Evolutionary conservation across 2,329 filamentous ascomycete species (phyloP), one percentile per base, ranked within the genome.

Genomic region (Microsporum audouinii): DNA sequence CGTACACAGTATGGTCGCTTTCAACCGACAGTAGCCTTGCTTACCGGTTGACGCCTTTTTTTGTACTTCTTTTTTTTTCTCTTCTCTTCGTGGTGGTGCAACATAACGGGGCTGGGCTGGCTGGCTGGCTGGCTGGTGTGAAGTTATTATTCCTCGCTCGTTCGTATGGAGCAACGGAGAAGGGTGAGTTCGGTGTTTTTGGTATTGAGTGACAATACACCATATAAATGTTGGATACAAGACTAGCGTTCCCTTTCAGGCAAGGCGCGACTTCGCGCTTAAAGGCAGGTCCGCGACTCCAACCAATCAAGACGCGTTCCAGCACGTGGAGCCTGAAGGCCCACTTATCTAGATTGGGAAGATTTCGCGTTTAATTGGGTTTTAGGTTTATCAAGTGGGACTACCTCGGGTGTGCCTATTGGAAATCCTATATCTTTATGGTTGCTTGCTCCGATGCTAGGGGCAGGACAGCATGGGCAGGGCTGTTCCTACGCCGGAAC

Each of bases 11-110:
- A 53, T 27, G 49, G 49, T 53, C 12, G 49, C 49, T 31, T 53
- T 53, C 49, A 34, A 53, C 49, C 49, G 49, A 53, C 27, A 12
- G 49, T 53, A 53, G 31, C 49, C 49, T 53, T 53, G 49, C 27
- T 34, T 53, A 3, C 27, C 10, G 6, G 49, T 5, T 53, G 12
- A 53, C 49, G 49, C 49, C 31, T n/a, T 51, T n/a, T 29, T 27
- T 31, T 51, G 45, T 3, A 8, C 39, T 5, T 6, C 14, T 27
- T 47, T 47, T 47, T 27, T 23, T 45, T 51, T 53, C 27, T 53
- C 33, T 17, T n/a, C 14, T 53, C 27, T 27, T 53, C 14, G 31
- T 27, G 7, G 49, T 33, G 49, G 27, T 34, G 27, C 49, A 5
- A 53, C 14, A 43, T 49, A n/a, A 53, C n/a, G 49, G 29, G 29